These are phyloP conservation scores for Aegilops bicornis DNA, from an alignment of 176 grass and related monocot species.

Conservation along the genomic window DNA sequence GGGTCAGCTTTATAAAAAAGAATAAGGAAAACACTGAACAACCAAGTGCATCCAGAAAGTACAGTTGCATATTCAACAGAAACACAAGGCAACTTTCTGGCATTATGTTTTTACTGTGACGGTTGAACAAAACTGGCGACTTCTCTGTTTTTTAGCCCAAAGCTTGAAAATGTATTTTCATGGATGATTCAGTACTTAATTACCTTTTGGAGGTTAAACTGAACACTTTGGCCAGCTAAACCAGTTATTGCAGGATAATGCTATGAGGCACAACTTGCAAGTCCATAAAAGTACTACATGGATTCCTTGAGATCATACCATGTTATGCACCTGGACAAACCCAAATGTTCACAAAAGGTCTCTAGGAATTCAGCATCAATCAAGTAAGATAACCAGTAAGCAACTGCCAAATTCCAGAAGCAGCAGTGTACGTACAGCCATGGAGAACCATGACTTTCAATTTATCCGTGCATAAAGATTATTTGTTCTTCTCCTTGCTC, in stretches of 20 bases:
- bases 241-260: neutral
- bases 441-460: neutral
- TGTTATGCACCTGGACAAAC: slow-evolving; percentile 26
- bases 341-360: slow-evolving; percentile 22
- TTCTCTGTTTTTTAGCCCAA: neutral
- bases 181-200: neutral
- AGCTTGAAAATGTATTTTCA: neutral
- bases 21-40: neutral
- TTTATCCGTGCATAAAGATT: neutral
- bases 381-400: neutral
- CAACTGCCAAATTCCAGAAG: slow-evolving; percentile 1
- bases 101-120: neutral
- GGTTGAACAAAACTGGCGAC: too few species aligned
- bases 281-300: slow-evolving; percentile 8
- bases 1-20: too few species aligned
- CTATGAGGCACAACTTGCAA: neutral
- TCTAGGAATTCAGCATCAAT: slow-evolving; percentile 23
- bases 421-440: slow-evolving; percentile 32
- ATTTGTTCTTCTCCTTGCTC: slow-evolving; percentile 49
- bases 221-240: neutral
- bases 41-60: neutral
- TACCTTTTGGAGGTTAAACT: neutral
- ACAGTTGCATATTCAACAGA: neutral
- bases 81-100: neutral
- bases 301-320: neutral